A percentile compares a stretch with the other conserved stretches of the same genome.
Conservation (phyloP, 108 stramenopile genomes). For the Pseudonitzschia delicatissima region DNA sequence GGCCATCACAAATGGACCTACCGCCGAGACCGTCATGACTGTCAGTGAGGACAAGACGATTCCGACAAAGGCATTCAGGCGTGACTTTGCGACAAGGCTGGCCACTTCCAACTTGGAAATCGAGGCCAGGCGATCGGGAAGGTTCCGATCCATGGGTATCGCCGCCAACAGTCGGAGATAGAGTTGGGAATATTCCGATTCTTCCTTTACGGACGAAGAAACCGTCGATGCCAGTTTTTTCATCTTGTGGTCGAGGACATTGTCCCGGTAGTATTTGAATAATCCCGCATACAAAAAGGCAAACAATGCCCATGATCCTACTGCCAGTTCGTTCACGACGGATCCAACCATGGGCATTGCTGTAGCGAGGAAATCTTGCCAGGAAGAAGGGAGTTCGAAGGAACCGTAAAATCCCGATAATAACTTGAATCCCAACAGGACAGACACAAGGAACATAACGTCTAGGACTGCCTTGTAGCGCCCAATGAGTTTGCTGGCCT, state of each 20-base stretch:
- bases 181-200: slow-evolving; percentile 63
- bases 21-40: slow-evolving; percentile 57
- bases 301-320: slow-evolving; percentile 58
- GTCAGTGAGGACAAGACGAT: slow-evolving; percentile 40
- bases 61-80: slow-evolving; percentile 58
- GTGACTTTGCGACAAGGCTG: slow-evolving; percentile 41
- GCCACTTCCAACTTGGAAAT: slow-evolving; percentile 45
- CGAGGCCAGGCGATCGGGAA: slow-evolving; percentile 26
- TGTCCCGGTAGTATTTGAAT: slow-evolving; percentile 27
- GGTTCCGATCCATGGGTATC: slow-evolving; percentile 33
- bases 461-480: slow-evolving; percentile 52
- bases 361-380: slow-evolving; percentile 8
- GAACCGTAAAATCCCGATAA: slow-evolving; percentile 9
- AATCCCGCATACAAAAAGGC: slow-evolving; percentile 56
- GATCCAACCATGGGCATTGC: slow-evolving; percentile 22
- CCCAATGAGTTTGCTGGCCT: slow-evolving; percentile 37
- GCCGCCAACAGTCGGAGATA: slow-evolving; percentile 65
- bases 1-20: slow-evolving; percentile 44
- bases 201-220: slow-evolving; percentile 35
- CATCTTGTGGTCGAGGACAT: slow-evolving; percentile 37
- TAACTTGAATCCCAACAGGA: slow-evolving; percentile 39
- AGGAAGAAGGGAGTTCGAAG: slow-evolving; percentile 27
- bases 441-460: slow-evolving; percentile 33
- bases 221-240: slow-evolving; percentile 27
- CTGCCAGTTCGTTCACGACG: slow-evolving; percentile 3